Base-by-base conservation (phyloP, 371 early-diverging fungal genomes). In the Mortierella sp. region DNA sequence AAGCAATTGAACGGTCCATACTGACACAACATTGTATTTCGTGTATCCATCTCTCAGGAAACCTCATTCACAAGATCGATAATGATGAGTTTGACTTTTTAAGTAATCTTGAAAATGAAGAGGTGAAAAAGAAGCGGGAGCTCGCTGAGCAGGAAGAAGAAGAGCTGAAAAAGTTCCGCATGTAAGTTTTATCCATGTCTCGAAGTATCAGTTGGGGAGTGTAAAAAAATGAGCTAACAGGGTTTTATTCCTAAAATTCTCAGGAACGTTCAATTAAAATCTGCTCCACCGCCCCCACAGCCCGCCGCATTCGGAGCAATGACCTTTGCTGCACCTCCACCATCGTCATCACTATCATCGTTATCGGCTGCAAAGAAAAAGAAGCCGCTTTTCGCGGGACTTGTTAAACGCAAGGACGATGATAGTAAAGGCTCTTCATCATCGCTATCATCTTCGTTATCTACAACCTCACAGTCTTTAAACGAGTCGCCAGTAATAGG, bases 51-150 rank as follows among this genome's bases (percentile, higher is more conserved):
- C 22, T 57, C 43, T 20, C 74, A 85, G 91, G 90, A 26, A 95
- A 94, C 63, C 86, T 91, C 24, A 91, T 95, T 65, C 92, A 93
- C 64, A 90, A 88, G 59, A 84, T 95, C 11, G 94, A 94, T 60
- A 90, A 89, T 37, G 95, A 94, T 37, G 95, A 95, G 62, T 89
- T 92, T 14, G 94, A 92, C 32, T 95, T 93, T 69, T 87, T 92
- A 49, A 87, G 87, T 51, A 86, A 87, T 0, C 78, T 93, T 37
- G 88, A 93, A 20, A 88, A 88, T 28, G 88, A 89, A 49, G 91
- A 92, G 62, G 78, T 84, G 4, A 84, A 87, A 49, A 83, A 88
- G 63, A 89, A 91, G 59, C 52, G 64, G 16, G 89, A 89, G 12
- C 79, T 85, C 45, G 83, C 76, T 45, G 77, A 85, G n/a, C 88